Percentiles rank a stretch among this genome's conserved stretches.
Evolutionary conservation across 306 rosid species (phyloP).

Genomic region (Rosa persica): DNA sequence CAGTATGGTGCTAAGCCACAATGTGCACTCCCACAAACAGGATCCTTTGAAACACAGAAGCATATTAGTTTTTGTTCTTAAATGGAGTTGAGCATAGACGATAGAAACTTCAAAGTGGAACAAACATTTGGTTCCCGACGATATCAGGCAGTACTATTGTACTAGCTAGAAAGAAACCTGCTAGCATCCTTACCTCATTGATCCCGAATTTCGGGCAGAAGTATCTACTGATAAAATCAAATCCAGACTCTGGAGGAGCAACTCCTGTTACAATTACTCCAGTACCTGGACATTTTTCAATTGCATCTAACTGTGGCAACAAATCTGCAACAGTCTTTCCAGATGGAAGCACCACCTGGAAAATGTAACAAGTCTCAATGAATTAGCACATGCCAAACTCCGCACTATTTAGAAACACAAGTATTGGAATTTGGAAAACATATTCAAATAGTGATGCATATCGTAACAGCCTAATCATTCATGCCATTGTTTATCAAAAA

Average conservation of each 20-base stretch:
- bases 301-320: conserved; percentile 51
- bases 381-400: background rate
- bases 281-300: conserved; percentile 50
- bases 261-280: conserved; percentile 61
- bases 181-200: conserved; percentile 51
- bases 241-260: conserved; percentile 59
- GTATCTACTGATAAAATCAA: conserved; percentile 64
- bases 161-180: background rate
- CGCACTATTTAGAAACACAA: background rate
- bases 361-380: conserved; percentile 19
- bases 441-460: background rate
- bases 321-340: conserved; percentile 45
- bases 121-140: background rate
- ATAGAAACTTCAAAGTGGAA: background rate
- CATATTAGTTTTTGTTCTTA: background rate
- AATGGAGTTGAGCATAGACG: background rate
- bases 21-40: conserved; percentile 67
- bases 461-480: background rate
- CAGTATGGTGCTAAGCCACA: conserved; percentile 68
- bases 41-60: conserved; percentile 43
- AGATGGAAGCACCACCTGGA: conserved; percentile 58
- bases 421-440: background rate
- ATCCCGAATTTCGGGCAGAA: conserved; percentile 63
- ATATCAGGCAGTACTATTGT: background rate
- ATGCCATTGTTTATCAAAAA: background rate